phyloP scores from a whole-genome alignment of 768 basidiomycete genomes.

The Termitomyces sp. region DNA sequence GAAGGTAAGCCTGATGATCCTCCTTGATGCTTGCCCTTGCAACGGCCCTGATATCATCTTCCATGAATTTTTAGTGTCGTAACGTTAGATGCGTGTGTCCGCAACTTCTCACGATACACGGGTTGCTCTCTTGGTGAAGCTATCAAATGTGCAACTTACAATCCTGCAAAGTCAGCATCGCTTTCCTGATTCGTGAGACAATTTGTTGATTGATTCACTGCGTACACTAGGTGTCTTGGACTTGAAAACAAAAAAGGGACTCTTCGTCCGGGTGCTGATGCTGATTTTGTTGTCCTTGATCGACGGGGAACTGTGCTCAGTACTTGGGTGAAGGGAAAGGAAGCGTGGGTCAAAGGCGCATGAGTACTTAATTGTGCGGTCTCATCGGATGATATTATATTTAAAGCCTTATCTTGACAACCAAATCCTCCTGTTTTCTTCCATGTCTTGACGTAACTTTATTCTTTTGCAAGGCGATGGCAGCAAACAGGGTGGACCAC shows the following conservation, averaged over 20 bases:
- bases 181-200: conserved; percentile 2
- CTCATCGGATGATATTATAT: neutral
- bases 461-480: neutral
- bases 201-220: neutral
- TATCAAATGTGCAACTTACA: conserved; percentile 82
- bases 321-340: conserved; percentile 77
- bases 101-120: conserved; percentile 83
- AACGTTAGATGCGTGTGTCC: conserved; percentile 80
- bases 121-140: conserved; percentile 82
- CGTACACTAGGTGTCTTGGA: conserved; percentile 58
- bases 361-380: neutral
- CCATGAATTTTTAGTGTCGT: conserved; percentile 52
- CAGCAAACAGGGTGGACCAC: neutral
- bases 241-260: conserved; percentile 82
- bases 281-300: conserved; percentile 80
- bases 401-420: neutral
- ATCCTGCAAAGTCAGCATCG: conserved; percentile 68
- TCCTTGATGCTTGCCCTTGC: neutral
- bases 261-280: conserved; percentile 78
- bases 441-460: neutral
- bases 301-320: conserved; percentile 60
- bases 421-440: neutral
- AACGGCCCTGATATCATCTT: neutral
- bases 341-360: conserved; percentile 55
- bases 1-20: conserved; percentile 52